These are phyloP conservation scores for Kwoniella sp. DNA, from an alignment of 768 basidiomycete genomes.

Conservation along the genomic window DNA sequence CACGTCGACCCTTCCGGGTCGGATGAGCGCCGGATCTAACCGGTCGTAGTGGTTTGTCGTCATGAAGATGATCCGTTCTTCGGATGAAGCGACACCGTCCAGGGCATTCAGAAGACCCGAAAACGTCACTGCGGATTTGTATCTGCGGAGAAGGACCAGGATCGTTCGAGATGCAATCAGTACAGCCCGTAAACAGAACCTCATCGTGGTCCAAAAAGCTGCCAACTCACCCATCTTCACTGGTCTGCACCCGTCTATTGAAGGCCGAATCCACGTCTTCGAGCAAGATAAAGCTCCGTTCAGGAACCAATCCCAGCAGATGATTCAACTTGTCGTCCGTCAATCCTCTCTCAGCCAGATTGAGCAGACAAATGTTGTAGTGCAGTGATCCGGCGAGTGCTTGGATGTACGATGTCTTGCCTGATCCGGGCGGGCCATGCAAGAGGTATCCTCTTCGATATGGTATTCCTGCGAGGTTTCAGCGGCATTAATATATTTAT, in stretches of 20 bases:
- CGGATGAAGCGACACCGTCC: constrained; percentile 95
- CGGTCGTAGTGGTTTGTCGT: constrained; percentile 93
- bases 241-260: constrained; percentile 84
- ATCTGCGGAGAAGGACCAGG: constrained; percentile 60
- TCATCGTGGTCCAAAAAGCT: background rate
- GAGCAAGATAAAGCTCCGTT: constrained; percentile 89
- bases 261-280: constrained; percentile 98
- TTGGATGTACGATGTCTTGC: constrained; percentile 98
- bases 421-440: constrained; percentile 94
- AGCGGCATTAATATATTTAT: background rate
- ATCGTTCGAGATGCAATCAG: background rate
- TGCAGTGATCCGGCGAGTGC: constrained; percentile 87
- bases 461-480: constrained; percentile 88
- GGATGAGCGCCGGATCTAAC: constrained; percentile 90
- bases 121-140: constrained; percentile 94
- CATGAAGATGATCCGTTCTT: constrained; percentile 98
- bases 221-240: constrained; percentile 86
- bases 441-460: constrained; percentile 94
- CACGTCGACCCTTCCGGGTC: constrained; percentile 92
- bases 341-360: constrained; percentile 91
- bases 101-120: constrained; percentile 96
- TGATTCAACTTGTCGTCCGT: constrained; percentile 96
- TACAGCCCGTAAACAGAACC: background rate
- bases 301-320: constrained; percentile 86
- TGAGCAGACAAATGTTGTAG: constrained; percentile 94